These are phyloP conservation scores for Globisporangium apiculatum DNA, from an alignment of 352 stramenopile species.

Conservation along the genomic window DNA sequence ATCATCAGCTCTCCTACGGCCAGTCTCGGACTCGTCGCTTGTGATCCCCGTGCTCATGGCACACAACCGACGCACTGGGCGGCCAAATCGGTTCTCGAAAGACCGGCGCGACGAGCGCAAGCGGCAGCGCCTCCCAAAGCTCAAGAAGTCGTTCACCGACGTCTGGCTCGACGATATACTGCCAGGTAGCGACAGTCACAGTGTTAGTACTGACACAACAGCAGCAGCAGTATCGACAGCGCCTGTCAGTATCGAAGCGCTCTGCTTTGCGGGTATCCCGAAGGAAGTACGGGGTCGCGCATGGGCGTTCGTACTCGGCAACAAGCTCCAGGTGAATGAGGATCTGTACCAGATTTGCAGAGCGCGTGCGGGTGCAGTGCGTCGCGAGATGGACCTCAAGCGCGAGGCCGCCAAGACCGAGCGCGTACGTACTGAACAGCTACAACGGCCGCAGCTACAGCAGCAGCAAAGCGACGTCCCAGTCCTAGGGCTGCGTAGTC, in stretches of 20 bases:
- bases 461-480: slow-evolving; percentile 3
- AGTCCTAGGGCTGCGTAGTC: no score
- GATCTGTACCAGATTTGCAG: slow-evolving; percentile 83
- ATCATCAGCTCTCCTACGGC: slow-evolving; percentile 25
- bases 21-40: slow-evolving; percentile 29
- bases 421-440: slow-evolving; percentile 1
- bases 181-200: no score
- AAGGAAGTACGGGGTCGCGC: slow-evolving; percentile 76
- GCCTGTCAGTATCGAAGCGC: slow-evolving; percentile 41
- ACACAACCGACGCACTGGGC: slow-evolving; percentile 19
- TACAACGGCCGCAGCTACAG: slow-evolving; percentile 1
- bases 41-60: slow-evolving; percentile 13
- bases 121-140: slow-evolving; percentile 46
- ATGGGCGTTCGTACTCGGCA: slow-evolving; percentile 77
- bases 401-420: slow-evolving; percentile 30
- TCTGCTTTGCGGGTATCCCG: slow-evolving; percentile 78
- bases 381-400: slow-evolving; percentile 69
- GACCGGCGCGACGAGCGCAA: slow-evolving; percentile 56
- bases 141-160: slow-evolving; percentile 72
- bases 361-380: slow-evolving; percentile 56
- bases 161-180: slow-evolving; percentile 54
- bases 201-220: no score
- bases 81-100: slow-evolving; percentile 36
- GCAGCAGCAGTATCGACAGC: no score
- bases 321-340: slow-evolving; percentile 81